Evolutionary conservation across 2,329 filamentous ascomycete species (phyloP).

Genomic region (Alternaria panax): DNA sequence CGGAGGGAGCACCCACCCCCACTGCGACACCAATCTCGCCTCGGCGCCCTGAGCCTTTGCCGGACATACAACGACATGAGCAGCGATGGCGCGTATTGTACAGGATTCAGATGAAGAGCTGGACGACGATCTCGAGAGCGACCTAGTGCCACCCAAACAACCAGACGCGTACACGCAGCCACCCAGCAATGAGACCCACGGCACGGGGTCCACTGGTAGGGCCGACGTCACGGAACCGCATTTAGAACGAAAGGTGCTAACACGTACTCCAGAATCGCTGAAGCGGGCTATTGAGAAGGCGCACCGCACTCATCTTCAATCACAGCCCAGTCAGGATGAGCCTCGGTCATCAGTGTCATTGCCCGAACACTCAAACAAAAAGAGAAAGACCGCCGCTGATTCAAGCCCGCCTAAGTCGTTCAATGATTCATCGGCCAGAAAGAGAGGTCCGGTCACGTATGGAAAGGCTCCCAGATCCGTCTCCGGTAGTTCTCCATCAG

Average conservation of each 20-base stretch:
- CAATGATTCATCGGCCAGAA: slow-evolving; percentile 1
- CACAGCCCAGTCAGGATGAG: slow-evolving; percentile 20
- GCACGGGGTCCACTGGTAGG: slow-evolving; percentile 44
- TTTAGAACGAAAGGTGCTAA: not conserved
- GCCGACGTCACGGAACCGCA: not conserved
- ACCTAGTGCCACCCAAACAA: slow-evolving; percentile 15
- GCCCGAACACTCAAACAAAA: slow-evolving; percentile 33
- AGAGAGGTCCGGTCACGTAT: slow-evolving; percentile 16
- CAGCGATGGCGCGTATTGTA: slow-evolving; percentile 37
- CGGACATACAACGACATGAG: slow-evolving; percentile 12
- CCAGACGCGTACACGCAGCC: slow-evolving; percentile 27
- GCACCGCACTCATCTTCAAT: slow-evolving; percentile 36
- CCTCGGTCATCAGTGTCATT: slow-evolving; percentile 28
- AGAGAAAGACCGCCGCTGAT: slow-evolving; percentile 28
- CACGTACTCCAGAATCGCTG: slow-evolving; percentile 27
- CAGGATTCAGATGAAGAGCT: slow-evolving; percentile 50
- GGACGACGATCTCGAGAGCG: slow-evolving; percentile 39
- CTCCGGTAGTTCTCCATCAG: slow-evolving; percentile 3
- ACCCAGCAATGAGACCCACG: slow-evolving; percentile 12
- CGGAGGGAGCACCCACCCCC: slow-evolving; percentile 9
- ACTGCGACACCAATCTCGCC: not conserved
- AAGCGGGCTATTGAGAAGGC: slow-evolving; percentile 34
- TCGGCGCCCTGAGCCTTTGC: not conserved
- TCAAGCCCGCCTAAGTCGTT: slow-evolving; percentile 6
- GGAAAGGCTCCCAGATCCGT: slow-evolving; percentile 17